These are phyloP conservation scores for Capsicum baccatum DNA, from an alignment of 257 asterid genomes.

Conservation along the genomic window DNA sequence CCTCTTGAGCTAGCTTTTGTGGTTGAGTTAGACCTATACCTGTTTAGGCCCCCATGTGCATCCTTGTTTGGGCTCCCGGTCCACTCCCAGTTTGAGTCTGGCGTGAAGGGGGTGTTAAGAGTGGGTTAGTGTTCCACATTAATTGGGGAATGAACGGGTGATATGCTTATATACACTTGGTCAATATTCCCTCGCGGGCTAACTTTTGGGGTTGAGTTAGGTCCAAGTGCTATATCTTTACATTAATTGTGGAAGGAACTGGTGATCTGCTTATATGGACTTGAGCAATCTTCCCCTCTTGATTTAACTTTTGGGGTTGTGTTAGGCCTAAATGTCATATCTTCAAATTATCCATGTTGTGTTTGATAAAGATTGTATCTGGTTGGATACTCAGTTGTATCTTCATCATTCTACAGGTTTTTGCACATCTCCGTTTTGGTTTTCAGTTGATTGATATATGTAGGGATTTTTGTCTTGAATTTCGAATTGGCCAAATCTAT, in stretches of 20 bases:
- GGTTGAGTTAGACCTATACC: no score
- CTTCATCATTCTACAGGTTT: neutral
- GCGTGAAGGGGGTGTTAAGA: no score
- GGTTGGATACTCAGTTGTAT: neutral
- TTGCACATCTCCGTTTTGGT: neutral
- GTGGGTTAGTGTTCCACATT: neutral
- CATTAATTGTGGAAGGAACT: neutral
- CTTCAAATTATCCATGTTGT: neutral
- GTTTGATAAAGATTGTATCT: constrained; percentile 12
- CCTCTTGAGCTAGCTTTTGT: no score
- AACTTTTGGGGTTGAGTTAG: neutral
- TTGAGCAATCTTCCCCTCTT: neutral
- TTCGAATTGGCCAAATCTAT: neutral
- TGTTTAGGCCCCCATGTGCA: no score
- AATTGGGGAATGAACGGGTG: neutral
- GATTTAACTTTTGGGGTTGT: neutral
- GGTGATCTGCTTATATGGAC: neutral
- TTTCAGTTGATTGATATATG: neutral
- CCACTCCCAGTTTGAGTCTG: no score
- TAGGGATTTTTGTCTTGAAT: neutral
- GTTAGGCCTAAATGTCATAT: neutral
- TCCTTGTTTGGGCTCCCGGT: no score
- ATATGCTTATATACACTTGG: neutral
- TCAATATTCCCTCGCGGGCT: neutral
- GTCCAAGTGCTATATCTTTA: neutral